Evolutionary conservation across 2,329 filamentous ascomycete genomes (phyloP), one percentile per base, ranked within the genome.

Genomic region (Catunica adiposa): DNA sequence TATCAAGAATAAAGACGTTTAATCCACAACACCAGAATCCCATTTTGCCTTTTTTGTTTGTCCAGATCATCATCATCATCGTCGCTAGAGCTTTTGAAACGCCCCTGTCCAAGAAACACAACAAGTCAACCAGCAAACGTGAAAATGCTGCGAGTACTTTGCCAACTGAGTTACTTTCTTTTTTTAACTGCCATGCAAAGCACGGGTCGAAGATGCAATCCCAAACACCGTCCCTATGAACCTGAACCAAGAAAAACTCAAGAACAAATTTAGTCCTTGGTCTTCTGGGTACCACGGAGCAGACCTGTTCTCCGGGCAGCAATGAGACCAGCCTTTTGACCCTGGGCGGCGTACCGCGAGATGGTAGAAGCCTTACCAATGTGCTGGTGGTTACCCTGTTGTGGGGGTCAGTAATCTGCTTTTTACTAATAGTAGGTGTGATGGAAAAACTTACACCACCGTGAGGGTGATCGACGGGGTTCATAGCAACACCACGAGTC

Each of bases 401-500:
- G 52, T 59, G 59, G 56, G 61, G 66, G 71, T 80, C 69, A 79
- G 74, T 40, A 59, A 57, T 59, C 42, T 56, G 57, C 26, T 51
- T 25, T 40, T 34, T 29, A 2, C 9, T 23, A 53, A 20, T 15
- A 20, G 15, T n/a, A 23, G 42, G 8, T 5, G 8, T 40, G 44
- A 53, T 42, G 48, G 37, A 29, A 52, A 57, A 66, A 79, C 76
- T 67, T 79, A 79, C 78, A 87, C 84, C 86, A 86, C 86, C 86
- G 84, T 92, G 86, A 74, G 86, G 86, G 83, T 98, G 92, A 78
- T 98, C 92, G 70, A 98, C 92, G 69, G 92, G 92, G 80, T 98
- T 98, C 92, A 98, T 98, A 76, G 92, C 92, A 84, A 98, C 92
- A 96, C 92, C 92, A 92, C 92, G 90, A 82, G 92, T 98, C 87